Percentiles rank a stretch among this genome's conserved stretches.
phyloP scores from a whole-genome alignment of 1,284 basidiomycete species.

The Trametes polyzona region DNA sequence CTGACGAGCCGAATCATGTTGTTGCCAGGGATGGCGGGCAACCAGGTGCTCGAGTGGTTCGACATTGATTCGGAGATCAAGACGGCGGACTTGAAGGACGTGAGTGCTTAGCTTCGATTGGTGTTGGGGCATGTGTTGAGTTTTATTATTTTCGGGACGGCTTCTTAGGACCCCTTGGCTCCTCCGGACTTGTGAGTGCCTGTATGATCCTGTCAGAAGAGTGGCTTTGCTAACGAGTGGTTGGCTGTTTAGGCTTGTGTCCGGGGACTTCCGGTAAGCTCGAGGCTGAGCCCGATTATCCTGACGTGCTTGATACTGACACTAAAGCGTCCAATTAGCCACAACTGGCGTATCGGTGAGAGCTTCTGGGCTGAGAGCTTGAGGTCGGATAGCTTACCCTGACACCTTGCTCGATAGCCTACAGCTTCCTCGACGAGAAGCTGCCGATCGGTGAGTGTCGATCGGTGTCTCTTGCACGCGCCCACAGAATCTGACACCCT shows the following conservation, averaged over 20 bases:
- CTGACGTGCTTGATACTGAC: not conserved
- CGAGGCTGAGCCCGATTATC: not conserved
- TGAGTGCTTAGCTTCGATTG: slow-evolving; percentile 39
- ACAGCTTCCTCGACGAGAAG: slow-evolving; percentile 33
- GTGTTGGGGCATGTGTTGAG: no score
- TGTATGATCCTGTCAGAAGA: not conserved
- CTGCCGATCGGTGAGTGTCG: slow-evolving; percentile 31
- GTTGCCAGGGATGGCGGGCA: slow-evolving; percentile 60
- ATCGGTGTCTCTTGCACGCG: not conserved
- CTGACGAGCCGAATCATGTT: no score
- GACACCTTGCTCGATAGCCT: slow-evolving; percentile 23
- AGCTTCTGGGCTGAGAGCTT: not conserved
- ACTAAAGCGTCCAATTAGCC: slow-evolving; percentile 21
- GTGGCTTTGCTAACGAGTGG: not conserved
- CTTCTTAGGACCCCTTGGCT: slow-evolving; percentile 60
- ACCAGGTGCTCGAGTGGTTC: slow-evolving; percentile 66
- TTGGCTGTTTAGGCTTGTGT: slow-evolving; percentile 44
- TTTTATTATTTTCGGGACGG: not conserved
- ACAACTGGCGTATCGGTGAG: slow-evolving; percentile 59
- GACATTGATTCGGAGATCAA: slow-evolving; percentile 68
- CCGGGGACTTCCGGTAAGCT: slow-evolving; percentile 50
- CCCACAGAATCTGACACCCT: not conserved
- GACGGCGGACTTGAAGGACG: slow-evolving; percentile 59
- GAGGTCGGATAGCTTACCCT: not conserved
- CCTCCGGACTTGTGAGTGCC: slow-evolving; percentile 57